Evolutionary conservation across 768 basidiomycete genomes (phyloP), one percentile per base, ranked within the genome.

Genomic region (Collybia sp.): DNA sequence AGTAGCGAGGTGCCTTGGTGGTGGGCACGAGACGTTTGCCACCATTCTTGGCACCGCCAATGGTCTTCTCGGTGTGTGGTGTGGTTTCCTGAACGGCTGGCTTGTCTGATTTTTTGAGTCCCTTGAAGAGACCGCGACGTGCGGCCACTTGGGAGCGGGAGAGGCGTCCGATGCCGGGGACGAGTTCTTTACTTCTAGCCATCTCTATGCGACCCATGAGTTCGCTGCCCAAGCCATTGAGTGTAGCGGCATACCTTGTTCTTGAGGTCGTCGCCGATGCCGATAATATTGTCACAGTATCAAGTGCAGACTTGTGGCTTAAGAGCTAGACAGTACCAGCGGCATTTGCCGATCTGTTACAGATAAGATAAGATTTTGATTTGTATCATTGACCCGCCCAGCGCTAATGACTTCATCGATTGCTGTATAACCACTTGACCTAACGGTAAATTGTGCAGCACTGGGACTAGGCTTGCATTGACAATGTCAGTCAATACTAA

Each of bases 41-140:
- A 53, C 93, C 88, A 69, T 97, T 97, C 75, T 91, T 93, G 58
- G 81, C 83, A 52, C 94, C 93, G 50, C 88, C 87, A 53, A 97
- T 74, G 54, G 80, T 72, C 59, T 90, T 90, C 75, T 90, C 88
- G 63, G 83, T 77, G 56, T 74, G 77, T 43, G 80, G 71, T 42
- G 84, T 68, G 47, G 72, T 68, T 51, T 83, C 76, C 57, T 80
- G 69, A 48, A 71, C 71, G 49, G 81, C 76, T 31, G 84, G 72
- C 59, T 82, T 77, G 53, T 80, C 76, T 30, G 83, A 72, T 66
- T 88, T 93, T 83, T 88, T 88, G 63, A 59, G 67, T 64, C 87
- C 86, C 80, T 92, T 93, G 78, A 75, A 86, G 59, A 92, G 81
- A 58, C 83, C 81, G 64, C 92, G 88, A 65, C 83, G 83, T 57